phyloP scores from a whole-genome alignment of 2,329 filamentous ascomycete species.

The Daldinia sp. region DNA sequence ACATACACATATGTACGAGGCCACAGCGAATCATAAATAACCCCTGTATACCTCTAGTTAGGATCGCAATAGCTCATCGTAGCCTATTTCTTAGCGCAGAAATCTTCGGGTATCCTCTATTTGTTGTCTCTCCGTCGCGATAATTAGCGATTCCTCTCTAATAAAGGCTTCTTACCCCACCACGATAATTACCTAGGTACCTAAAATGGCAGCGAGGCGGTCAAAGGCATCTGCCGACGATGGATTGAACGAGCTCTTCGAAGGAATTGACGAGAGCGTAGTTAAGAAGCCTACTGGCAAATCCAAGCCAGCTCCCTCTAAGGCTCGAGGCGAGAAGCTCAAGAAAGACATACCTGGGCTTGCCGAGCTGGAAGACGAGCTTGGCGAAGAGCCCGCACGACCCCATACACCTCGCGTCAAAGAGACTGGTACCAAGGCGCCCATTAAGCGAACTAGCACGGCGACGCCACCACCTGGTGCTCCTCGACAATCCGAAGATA shows the following conservation, averaged over 20 bases:
- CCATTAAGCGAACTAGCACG: constrained; percentile 53
- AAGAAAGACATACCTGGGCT: constrained; percentile 74
- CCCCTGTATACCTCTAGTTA: constrained; percentile 3
- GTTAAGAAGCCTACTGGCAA: constrained; percentile 59
- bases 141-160: constrained; percentile 4
- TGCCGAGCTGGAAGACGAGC: constrained; percentile 82
- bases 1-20: constrained; percentile 22
- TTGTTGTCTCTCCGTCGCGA: constrained; percentile 1
- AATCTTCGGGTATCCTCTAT: constrained; percentile 10
- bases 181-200: constrained; percentile 34
- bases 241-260: constrained; percentile 72
- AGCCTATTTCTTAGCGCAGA: constrained; percentile 9
- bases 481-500: constrained; percentile 72
- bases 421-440: constrained; percentile 56
- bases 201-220: constrained; percentile 67
- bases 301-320: constrained; percentile 59
- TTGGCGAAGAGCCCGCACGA: constrained; percentile 76
- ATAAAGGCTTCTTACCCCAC: neutral
- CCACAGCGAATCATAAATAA: constrained; percentile 20
- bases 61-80: constrained; percentile 13
- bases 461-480: constrained; percentile 59
- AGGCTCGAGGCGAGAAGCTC: constrained; percentile 51
- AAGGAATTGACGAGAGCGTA: constrained; percentile 64
- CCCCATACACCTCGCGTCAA: constrained; percentile 83
- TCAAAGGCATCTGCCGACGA: constrained; percentile 67